Base-by-base conservation (phyloP, 805 yeast genomes). In the Saccharomycopsis babjevae region DNA sequence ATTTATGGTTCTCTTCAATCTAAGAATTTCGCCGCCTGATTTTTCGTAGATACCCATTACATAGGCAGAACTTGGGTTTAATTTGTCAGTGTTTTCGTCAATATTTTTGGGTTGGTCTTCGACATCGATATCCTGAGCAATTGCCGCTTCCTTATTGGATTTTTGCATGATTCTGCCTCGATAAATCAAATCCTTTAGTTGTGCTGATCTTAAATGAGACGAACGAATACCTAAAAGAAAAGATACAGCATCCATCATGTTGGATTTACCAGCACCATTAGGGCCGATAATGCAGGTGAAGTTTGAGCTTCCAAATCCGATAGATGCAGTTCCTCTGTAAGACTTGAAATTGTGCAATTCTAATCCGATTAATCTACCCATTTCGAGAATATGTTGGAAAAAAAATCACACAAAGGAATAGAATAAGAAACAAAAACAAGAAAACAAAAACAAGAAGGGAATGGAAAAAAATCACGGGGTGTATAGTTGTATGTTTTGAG, bases 191-290 rank as follows among this genome's bases (percentile, higher is more conserved):
- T 93, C 97, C 57, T 79, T 82, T 68, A 90, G 71, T 60, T 83
- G 81, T 13, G 79, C 75, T 1, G 97, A 89, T 67, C 99, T 80
- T 62, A 94, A 76, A 61, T 88, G 92, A 18, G 78, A 74, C 22
- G 90, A 81, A 66, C 86, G 77, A 56, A 93, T 84, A 30, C 99
- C 99, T 42, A 94, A 78, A 8, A 93, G 98, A 72, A 94, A 94
- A 22, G 97, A 86, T 55, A 94, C 87, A 40, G 99, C 97, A 71
- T 94, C 99, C 88, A 94, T 92, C 84, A 94, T 88, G 70, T 94
- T 94, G 50, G 97, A 88, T 74, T 94, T 94, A 7, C 99, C 99
- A 0, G 97, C 88, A 39, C 99, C 99, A 77, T 94, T 94, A n/a
- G 98, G 98, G 1, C 99, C 99, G 61, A 94, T 88, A 64, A 94